Evolutionary conservation across 352 stramenopile species (phyloP), one percentile per base, ranked within the genome.

Genomic region (Hyaloperonospora arabidopsidis): DNA sequence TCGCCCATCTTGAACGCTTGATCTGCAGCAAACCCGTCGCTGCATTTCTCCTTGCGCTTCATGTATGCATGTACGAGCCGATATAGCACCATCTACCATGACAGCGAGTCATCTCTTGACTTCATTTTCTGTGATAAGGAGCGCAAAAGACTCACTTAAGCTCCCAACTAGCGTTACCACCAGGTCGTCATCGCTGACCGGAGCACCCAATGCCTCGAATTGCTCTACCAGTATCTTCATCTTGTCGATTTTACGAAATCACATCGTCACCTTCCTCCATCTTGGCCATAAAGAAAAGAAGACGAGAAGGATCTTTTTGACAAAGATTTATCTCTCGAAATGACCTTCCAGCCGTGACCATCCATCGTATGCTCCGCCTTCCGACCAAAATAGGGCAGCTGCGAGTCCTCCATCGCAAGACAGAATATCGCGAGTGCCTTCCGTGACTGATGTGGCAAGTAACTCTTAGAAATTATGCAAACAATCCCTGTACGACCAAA

Each of bases 251-350:
- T 18, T 61, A 43, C 17, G 35, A 34, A 3, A 59, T 12, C 35
- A 63, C 53, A 52, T 49, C 59, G 51, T 67, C 54, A 57, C 47
- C 59, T 53, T 14, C 28, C n/a, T 47, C 53, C 54, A 54, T 67
- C 52, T 54, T 62, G 0, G 34, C 47, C 3, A 49, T 58, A 32
- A 67, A 63, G 48, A 67, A 62, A 8, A 52, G 53, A 23, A 53
- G 53, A 48, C 43, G 12, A 48, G 19, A 12, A 47, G 32, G 32
- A 3, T 32, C 12, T 21, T 47, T 47, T 8, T 47, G 28, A 5
- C 18, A 18, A 3, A 47, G 39, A 22, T 13, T 47, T 13, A 32
- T 47, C 41, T 47, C 29, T 47, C 41, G 5, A 32, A 47, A 13
- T 47, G 19, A 5, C 17, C 41, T 17, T 34, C 41, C 2, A 45